These are phyloP conservation scores for Conidiobolus incongruus DNA, from an alignment of 371 early-diverging fungal genomes.

Conservation along the genomic window DNA sequence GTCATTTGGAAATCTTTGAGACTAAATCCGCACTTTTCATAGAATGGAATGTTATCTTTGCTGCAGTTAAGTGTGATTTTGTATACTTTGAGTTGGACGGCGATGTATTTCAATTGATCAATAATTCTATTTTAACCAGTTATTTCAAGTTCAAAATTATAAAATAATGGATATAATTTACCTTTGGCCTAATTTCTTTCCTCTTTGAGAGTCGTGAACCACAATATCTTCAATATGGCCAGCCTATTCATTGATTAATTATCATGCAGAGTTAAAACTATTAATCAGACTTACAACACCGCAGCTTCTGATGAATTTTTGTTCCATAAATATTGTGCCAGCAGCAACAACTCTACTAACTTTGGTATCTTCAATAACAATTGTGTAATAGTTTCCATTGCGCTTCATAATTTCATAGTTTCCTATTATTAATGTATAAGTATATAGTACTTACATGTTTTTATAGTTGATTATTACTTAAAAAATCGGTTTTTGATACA, in stretches of 20 bases:
- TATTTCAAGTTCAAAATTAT: no score
- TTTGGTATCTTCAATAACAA: constrained; percentile 53
- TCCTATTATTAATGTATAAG: no score
- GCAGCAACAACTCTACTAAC: constrained; percentile 51
- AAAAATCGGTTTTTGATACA: constrained; percentile 41
- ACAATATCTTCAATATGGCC: constrained; percentile 90
- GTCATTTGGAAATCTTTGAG: constrained; percentile 75
- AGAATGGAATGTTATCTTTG: constrained; percentile 69
- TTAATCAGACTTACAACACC: no score
- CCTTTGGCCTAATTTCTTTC: constrained; percentile 62
- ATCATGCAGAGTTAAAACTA: no score
- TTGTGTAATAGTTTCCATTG: constrained; percentile 51
- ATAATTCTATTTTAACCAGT: no score
- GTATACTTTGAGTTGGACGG: constrained; percentile 39
- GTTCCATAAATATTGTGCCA: constrained; percentile 90
- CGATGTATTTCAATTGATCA: constrained; percentile 44
- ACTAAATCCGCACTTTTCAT: constrained; percentile 77
- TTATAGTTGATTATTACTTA: no score
- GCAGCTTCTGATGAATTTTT: constrained; percentile 79
- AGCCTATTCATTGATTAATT: no score
- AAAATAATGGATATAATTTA: no score
- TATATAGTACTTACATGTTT: no score
- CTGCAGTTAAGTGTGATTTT: constrained; percentile 72
- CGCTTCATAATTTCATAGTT: constrained; percentile 47
- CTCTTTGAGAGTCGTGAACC: constrained; percentile 73